These are phyloP conservation scores for Colletotrichum simmondsii DNA, from an alignment of 2,329 filamentous ascomycete genomes.

Conservation along the genomic window DNA sequence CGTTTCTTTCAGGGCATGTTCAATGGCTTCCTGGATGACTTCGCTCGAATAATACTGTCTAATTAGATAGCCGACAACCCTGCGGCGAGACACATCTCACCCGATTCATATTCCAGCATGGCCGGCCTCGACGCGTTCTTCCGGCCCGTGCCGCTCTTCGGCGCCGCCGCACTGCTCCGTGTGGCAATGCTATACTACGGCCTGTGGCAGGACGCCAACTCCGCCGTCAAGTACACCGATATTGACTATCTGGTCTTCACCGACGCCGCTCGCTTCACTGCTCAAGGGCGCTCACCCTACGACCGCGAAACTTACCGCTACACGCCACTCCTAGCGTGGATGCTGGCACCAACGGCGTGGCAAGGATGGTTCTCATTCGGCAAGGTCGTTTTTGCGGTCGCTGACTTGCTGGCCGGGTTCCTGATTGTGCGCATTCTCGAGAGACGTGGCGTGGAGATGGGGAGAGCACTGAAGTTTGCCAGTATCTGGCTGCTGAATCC, in stretches of 20 bases:
- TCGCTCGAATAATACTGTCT: background rate
- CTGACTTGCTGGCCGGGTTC: slow-evolving; percentile 88
- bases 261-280: slow-evolving; percentile 84
- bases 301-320: slow-evolving; percentile 95
- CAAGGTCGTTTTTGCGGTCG: slow-evolving; percentile 85
- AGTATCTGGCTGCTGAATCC: slow-evolving; percentile 95
- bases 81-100: background rate
- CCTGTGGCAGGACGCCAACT: slow-evolving; percentile 90
- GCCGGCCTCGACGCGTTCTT: slow-evolving; percentile 46
- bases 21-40: background rate
- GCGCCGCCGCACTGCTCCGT: slow-evolving; percentile 73
- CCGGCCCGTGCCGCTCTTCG: slow-evolving; percentile 62
- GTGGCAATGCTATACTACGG: slow-evolving; percentile 84
- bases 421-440: slow-evolving; percentile 66
- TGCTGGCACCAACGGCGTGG: slow-evolving; percentile 83
- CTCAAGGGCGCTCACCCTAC: slow-evolving; percentile 80
- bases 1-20: background rate
- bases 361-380: slow-evolving; percentile 80
- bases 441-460: slow-evolving; percentile 56
- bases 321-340: slow-evolving; percentile 92
- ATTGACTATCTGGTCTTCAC: slow-evolving; percentile 99
- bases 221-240: slow-evolving; percentile 96
- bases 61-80: background rate
- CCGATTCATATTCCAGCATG: slow-evolving; percentile 21
- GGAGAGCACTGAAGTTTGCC: slow-evolving; percentile 78